These are phyloP conservation scores for Phoenix roebelenii DNA, from an alignment of 176 grass and related monocot species.

Conservation along the genomic window DNA sequence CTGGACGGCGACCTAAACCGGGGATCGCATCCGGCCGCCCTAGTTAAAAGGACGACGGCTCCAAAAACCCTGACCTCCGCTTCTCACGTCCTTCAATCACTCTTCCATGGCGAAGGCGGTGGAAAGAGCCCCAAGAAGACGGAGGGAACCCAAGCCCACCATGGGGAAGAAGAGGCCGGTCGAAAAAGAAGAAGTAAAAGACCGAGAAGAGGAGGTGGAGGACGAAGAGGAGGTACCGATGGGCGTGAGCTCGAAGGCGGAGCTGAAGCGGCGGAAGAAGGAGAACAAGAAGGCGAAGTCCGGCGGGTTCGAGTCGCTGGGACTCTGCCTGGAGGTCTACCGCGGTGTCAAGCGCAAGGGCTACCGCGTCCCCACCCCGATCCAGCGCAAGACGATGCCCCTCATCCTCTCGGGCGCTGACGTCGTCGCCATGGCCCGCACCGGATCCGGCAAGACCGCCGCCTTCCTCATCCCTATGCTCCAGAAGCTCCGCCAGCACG, in stretches of 20 bases:
- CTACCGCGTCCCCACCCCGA: conserved; percentile 90
- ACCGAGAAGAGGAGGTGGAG: background rate
- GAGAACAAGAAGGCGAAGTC: conserved; percentile 73
- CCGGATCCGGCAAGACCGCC: conserved; percentile 86
- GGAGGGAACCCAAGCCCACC: background rate
- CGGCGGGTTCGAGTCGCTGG: conserved; percentile 81
- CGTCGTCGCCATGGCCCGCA: conserved; percentile 90
- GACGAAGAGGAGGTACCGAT: conserved; percentile 4
- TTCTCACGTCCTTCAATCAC: no score
- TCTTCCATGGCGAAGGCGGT: no score
- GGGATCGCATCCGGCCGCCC: no score
- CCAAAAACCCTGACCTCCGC: no score
- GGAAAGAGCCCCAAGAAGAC: background rate
- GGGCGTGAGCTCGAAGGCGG: conserved; percentile 19
- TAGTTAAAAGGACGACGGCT: no score
- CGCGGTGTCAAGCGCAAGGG: conserved; percentile 79
- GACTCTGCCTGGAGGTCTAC: conserved; percentile 75
- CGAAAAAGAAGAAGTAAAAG: no score
- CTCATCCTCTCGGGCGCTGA: conserved; percentile 74
- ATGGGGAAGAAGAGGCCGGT: background rate
- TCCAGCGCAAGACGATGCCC: conserved; percentile 91
- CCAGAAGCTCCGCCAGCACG: conserved; percentile 72
- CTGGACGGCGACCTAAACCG: no score
- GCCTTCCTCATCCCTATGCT: conserved; percentile 94
- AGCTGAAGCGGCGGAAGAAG: conserved; percentile 26